Base-by-base conservation (phyloP, 441 rosid species). In the Erysimum cheiri region DNA sequence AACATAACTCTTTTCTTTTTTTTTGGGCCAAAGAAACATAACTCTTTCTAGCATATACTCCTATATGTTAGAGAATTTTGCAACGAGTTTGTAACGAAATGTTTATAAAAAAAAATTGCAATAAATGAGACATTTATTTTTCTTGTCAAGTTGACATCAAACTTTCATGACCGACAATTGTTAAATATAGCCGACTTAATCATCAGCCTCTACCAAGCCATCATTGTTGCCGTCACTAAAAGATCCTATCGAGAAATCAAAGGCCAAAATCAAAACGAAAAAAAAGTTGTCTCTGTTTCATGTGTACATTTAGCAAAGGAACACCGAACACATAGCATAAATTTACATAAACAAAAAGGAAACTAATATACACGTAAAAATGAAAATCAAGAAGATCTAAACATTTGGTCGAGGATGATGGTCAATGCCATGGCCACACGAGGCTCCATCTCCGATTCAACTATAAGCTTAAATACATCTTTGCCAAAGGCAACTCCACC, bases 321-420 rank as follows among this genome's bases (percentile, higher is more conserved):
- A 64, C 35, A 64, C 50, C 14, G 40, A 71, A 64, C 35, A 64
- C 50, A 56, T 17, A 17, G 35, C 70, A 72, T 55, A 66, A 26
- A 73, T 41, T 41, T 50, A 59, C 69, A 67, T 67, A 44, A 19
- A 44, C 48, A 43, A 52, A 60, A 60, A 60, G 36, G 8, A 1
- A 36, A 43, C 72, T 75, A 74, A 14, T 44, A 53, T 47, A 43
- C 39, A 49, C 22, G 62, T 48, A 12, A 48, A 48, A 4, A 0
- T 9, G 3, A 4, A 49, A 48, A 48, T 73, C 87, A 84, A 50
- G 78, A 85, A 48, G 96, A 87, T 61, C 89, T 81, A 75, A 78
- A 93, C 97, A 93, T 93, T 69, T 86, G 92, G 75, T 91, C 96
- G 17, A 93, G 94, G 48, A 90, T 84, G 64, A 93, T 91, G 68